Percentiles rank a stretch among this genome's conserved stretches.
Evolutionary conservation across 2,329 filamentous ascomycete genomes (phyloP).

Genomic region (Podosphaera xanthii): DNA sequence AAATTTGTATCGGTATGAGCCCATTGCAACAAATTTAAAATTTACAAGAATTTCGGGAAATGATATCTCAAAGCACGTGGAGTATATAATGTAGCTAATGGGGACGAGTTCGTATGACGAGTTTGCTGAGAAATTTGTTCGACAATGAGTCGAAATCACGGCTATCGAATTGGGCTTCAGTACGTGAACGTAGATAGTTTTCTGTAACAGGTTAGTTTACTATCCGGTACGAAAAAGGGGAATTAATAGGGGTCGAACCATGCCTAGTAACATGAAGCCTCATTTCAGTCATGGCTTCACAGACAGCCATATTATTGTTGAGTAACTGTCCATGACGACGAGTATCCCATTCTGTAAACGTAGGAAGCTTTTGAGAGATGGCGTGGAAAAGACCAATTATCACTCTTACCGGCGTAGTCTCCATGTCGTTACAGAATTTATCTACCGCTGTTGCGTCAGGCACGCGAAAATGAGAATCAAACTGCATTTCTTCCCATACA

Average conservation of each 20-base stretch:
- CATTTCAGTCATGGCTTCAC: conserved; percentile 91
- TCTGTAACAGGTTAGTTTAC: conserved; percentile 29
- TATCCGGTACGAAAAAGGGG: conserved; percentile 20
- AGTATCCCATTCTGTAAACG: conserved; percentile 87
- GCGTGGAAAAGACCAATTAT: conserved; percentile 94
- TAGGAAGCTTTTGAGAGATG: conserved; percentile 87
- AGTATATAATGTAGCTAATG: conserved; percentile 10
- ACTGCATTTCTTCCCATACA: conserved; percentile 98
- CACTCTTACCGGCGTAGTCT: conserved; percentile 82
- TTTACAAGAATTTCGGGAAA: neutral
- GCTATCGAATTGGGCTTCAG: conserved; percentile 62
- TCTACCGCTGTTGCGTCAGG: conserved; percentile 65
- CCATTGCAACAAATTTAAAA: neutral
- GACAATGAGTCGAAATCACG: conserved; percentile 86
- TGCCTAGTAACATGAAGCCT: conserved; percentile 80
- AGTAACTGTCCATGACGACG: conserved; percentile 74
- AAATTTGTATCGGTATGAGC: neutral
- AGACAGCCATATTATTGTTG: conserved; percentile 77
- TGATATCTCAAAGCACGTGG: neutral
- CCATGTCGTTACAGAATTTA: conserved; percentile 95
- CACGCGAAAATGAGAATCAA: conserved; percentile 89
- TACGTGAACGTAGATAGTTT: conserved; percentile 58
- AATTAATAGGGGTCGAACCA: conserved; percentile 33
- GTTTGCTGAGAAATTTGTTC: conserved; percentile 90
- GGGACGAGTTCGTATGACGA: conserved; percentile 60